Conservation (phyloP, 495 filamentous ascomycete species). For the Hypoxylon perforatum region DNA sequence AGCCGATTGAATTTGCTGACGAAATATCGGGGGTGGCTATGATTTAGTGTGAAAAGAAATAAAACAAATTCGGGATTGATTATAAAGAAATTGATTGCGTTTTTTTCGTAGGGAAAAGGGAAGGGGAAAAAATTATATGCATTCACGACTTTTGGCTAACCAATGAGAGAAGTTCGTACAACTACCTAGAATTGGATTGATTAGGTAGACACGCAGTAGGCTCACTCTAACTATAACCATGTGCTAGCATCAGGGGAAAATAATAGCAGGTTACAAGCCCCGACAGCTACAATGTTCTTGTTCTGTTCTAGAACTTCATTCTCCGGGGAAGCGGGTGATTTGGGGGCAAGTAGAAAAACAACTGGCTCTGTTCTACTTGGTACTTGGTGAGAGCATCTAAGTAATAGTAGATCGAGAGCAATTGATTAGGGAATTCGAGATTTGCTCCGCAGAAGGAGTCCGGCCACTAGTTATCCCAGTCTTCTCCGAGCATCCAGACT, state of each 20-base stretch:
- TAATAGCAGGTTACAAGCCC: too few species aligned
- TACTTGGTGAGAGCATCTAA: neutral
- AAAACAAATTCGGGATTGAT: too few species aligned
- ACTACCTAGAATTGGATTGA: neutral
- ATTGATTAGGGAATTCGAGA: neutral
- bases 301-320: neutral
- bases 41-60: too few species aligned
- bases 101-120: too few species aligned
- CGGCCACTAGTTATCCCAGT: constrained; percentile 25
- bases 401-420: neutral
- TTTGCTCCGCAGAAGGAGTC: neutral
- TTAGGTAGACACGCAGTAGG: neutral
- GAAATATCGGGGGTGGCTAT: neutral
- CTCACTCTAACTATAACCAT: neutral
- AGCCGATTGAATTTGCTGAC: too few species aligned
- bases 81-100: too few species aligned
- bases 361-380: neutral
- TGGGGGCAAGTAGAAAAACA: constrained; percentile 23
- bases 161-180: neutral
- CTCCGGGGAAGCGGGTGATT: neutral
- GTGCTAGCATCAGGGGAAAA: neutral
- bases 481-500: constrained; percentile 10
- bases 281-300: too few species aligned
- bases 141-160: neutral
- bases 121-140: too few species aligned